A percentile compares a stretch with the other conserved stretches of the same genome.
phyloP scores from a whole-genome alignment of 768 basidiomycete genomes.

The Kwoniella mangroviensis region DNA sequence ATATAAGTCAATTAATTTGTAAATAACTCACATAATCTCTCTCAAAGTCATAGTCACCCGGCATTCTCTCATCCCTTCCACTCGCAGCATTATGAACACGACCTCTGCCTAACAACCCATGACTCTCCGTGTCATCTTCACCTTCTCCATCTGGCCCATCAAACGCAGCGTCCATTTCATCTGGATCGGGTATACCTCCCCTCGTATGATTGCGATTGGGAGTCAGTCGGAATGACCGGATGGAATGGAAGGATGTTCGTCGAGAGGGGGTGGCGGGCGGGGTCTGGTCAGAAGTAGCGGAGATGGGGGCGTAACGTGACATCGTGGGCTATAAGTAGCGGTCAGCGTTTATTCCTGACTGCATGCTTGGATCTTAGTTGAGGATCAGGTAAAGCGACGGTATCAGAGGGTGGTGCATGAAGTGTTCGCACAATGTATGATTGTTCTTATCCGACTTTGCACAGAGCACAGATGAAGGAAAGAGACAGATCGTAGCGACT shows the following conservation, averaged over 20 bases:
- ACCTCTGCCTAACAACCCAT: conserved; percentile 33
- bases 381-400: too few relatives aligned
- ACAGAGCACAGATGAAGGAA: background rate
- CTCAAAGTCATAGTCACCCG: conserved; percentile 57
- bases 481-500: conserved; percentile 40
- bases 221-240: conserved; percentile 34
- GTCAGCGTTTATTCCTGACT: background rate
- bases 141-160: conserved; percentile 73
- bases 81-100: background rate
- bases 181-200: conserved; percentile 43
- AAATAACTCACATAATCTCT: conserved; percentile 49
- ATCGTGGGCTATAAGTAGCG: background rate
- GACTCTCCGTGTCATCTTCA: conserved; percentile 47
- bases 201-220: conserved; percentile 9
- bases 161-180: conserved; percentile 78
- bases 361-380: too few relatives aligned
- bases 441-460: conserved; percentile 5
- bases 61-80: conserved; percentile 32
- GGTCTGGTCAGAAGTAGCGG: conserved; percentile 19
- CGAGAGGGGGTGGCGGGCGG: conserved; percentile 30
- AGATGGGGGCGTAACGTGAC: conserved; percentile 35
- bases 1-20: background rate
- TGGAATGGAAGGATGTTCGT: conserved; percentile 39
- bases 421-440: conserved; percentile 43
- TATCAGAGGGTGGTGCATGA: conserved; percentile 52